Percentiles rank a stretch among this genome's conserved stretches.
phyloP scores from a whole-genome alignment of 176 grass and related monocot genomes.

The Carex parvula region DNA sequence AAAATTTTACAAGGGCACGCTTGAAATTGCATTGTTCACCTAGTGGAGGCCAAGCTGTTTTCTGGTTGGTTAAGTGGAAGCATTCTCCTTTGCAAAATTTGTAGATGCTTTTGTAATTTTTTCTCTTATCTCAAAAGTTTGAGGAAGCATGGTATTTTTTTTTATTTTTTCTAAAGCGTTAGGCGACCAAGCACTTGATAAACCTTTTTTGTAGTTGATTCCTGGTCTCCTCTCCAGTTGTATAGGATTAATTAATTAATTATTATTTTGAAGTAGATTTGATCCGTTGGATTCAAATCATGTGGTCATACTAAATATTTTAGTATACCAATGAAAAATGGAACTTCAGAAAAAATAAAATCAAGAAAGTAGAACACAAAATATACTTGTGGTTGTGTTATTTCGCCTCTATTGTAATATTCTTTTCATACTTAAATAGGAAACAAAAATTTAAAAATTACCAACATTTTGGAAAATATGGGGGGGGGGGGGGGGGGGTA shows the following conservation, averaged over 20 bases:
- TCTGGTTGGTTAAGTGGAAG: conserved; percentile 14
- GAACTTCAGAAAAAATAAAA: background rate
- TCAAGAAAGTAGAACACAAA: background rate
- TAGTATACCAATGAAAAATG: background rate
- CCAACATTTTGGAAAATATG: too few relatives aligned
- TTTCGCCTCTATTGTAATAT: background rate
- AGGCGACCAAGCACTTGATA: conserved; percentile 1
- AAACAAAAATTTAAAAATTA: too few relatives aligned
- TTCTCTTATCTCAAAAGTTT: conserved; percentile 17
- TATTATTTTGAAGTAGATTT: background rate
- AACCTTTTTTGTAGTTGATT: background rate
- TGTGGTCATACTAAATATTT: background rate
- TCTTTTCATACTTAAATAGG: too few relatives aligned
- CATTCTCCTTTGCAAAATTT: background rate
- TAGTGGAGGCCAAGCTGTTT: conserved; percentile 5
- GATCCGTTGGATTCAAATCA: background rate
- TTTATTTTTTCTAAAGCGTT: background rate
- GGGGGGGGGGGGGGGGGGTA: too few relatives aligned
- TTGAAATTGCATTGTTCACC: background rate
- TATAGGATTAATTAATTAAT: conserved; percentile 4
- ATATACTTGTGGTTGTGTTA: background rate
- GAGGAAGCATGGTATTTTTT: background rate
- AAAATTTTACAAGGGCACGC: background rate
- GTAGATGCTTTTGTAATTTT: background rate
- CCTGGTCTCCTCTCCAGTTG: background rate